Percentiles rank a stretch among this genome's conserved stretches.
Conservation (phyloP, 148 eudicot species). For the Vaccinium corymbosum region DNA sequence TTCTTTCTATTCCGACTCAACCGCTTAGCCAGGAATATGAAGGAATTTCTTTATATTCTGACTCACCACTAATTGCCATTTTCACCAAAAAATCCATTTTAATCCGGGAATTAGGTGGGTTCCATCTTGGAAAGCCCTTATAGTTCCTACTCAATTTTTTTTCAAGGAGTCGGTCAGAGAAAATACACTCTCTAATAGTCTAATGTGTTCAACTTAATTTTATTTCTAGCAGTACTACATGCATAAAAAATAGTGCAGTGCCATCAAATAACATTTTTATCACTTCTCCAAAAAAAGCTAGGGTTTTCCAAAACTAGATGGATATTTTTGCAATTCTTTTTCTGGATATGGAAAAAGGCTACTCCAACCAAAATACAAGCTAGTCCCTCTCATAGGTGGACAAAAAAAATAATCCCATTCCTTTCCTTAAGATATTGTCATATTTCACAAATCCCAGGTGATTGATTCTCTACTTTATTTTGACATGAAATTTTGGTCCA, state of each 20-base stretch:
- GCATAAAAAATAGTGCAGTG: not conserved
- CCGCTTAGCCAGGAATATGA: no score
- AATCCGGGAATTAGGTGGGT: no score
- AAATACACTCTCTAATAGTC: no score
- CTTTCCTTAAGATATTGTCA: constrained; percentile 9
- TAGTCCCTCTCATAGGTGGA: constrained; percentile 4
- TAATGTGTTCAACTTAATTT: no score
- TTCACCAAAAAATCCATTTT: no score
- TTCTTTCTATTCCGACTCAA: no score
- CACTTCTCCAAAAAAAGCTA: not conserved
- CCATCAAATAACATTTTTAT: not conserved
- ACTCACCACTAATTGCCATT: no score
- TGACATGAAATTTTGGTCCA: constrained; percentile 6
- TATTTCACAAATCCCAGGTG: not conserved
- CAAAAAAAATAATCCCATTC: not conserved
- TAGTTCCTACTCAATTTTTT: no score
- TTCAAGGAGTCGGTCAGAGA: no score
- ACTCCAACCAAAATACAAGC: not conserved
- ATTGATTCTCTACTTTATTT: not conserved
- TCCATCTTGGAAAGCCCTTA: no score
- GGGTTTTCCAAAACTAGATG: not conserved
- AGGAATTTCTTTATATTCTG: no score
- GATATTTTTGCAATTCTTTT: not conserved
- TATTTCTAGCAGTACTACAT: not conserved
- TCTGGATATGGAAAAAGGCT: not conserved